Base-by-base conservation (phyloP, 2,329 filamentous ascomycete species). In the Didymella segeticola region DNA sequence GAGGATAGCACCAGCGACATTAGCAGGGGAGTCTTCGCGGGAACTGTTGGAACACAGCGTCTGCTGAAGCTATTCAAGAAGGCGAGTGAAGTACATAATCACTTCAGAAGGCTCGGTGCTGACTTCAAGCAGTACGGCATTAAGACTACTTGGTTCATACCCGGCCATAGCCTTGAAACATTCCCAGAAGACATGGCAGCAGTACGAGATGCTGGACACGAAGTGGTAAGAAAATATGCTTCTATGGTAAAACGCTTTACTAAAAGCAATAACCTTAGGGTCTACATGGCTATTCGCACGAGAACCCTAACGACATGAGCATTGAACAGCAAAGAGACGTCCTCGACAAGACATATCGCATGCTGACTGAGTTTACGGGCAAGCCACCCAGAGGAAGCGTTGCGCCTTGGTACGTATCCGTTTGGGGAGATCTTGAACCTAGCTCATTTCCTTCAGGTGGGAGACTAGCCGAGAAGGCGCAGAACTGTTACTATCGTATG, bases 291-390 rank as follows among this genome's bases (percentile, higher is more conserved):
- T 91, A 91, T 74, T 86, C 82, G 0, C 88, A 91, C 64, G 89
- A 91, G 68, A 91, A 91, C 63, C 88, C 89, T 0, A 80, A 79
- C 0, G 83, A 86, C 51, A 90, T 91, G 88, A 88, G 82, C 0
- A 70, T 89, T 1, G 88, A 91, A 67, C 89, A 93, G 74, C 89
- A 93, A 71, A 82, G 82, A 12, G 88, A 89, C 52, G 86, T 93
- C 14, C 80, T 93, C 5, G 86, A 89, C 64, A 90, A 90, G 73
- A 90, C 88, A 15, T 90, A 87, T 68, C 82, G 82, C 19, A 80
- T 91, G 72, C 80, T 91, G 27, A 90, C 85, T 0, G 84, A 88
- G 0, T 89, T 93, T 64, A 83, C 82, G 33, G 71, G 89, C 5
- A 90, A 90, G 74, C 86, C 86, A 1, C 89, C 89, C 0, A 77